Evolutionary conservation across 202 grass and related monocot genomes (phyloP).

Genomic region (Schoenoplectus tabernaemontani): DNA sequence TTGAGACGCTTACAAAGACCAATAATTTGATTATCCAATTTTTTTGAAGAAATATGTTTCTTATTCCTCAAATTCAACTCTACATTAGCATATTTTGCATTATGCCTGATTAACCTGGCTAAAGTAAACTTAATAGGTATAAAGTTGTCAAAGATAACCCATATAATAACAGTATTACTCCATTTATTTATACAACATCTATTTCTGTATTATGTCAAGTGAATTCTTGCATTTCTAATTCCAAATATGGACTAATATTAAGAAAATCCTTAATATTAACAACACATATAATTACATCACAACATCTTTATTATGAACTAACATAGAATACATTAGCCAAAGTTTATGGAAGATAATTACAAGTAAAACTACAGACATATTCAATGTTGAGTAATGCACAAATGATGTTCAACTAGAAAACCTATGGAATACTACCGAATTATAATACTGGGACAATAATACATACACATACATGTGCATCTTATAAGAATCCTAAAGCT

Average conservation of each 20-base stretch:
- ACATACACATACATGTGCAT: not conserved
- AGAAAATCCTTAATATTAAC: not conserved
- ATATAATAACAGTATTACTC: no score
- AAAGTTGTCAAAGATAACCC: no score
- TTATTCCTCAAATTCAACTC: not conserved
- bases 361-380: not conserved
- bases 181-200: not conserved
- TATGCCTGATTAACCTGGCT: not conserved
- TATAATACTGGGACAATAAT: not conserved
- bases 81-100: not conserved
- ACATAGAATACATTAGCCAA: not conserved
- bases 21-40: not conserved
- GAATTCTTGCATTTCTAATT: not conserved
- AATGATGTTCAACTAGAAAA: not conserved
- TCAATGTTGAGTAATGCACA: not conserved
- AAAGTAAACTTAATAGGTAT: not conserved
- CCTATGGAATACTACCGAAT: not conserved
- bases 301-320: not conserved
- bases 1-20: not conserved
- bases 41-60: not conserved
- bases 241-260: not conserved
- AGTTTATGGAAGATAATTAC: not conserved
- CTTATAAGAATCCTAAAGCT: not conserved
- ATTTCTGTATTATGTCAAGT: not conserved
- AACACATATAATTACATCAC: not conserved